Base-by-base conservation (phyloP, 1,139 yeast genomes). In the Sugiyamaella castrensis region DNA sequence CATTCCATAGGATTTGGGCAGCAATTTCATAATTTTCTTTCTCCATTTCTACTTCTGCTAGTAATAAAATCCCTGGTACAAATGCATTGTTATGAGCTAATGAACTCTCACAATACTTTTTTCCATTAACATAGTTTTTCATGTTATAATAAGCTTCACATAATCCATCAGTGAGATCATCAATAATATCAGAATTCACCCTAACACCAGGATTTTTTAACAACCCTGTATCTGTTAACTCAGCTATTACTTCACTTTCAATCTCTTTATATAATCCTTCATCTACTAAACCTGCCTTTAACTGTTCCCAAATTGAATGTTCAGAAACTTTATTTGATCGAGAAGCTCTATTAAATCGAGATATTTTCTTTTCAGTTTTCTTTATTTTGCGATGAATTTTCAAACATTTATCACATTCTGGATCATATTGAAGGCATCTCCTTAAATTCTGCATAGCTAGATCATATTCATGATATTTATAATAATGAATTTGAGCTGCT, bases 341-440 rank as follows among this genome's bases (percentile, higher is more conserved):
- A 24, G 31, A 36, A 55, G 46, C 37, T 53, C 38, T 32, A 46
- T 53, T 27, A 48, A 47, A 40, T 55, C 45, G 36, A 53, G 48
- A 51, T 12, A 70, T 51, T 44, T 53, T 49, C 55, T 68, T 69
- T 43, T 68, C 63, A 19, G 63, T 62, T 36, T 71, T 67, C 29
- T 78, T 71, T 54, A 79, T 76, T 32, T 70, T 68, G 56, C 76
- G 80, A 48, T 80, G 67, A 2, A 73, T 59, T 34, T 61, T 62
- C 29, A 81, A 79, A 65, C 94, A 85, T 4, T 61, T 64, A 39
- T 70, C 69, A 55, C 72, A 75, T 50, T 85, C 95, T 59, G 86
- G 84, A 63, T 87, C 87, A 42, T 76, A 77, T 55, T 84, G 78
- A 46, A 87, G 70, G 62, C 95, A 87, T 54, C 74, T 74, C 54